phyloP scores from a whole-genome alignment of 805 yeast species.

The Starmerella sp. region DNA sequence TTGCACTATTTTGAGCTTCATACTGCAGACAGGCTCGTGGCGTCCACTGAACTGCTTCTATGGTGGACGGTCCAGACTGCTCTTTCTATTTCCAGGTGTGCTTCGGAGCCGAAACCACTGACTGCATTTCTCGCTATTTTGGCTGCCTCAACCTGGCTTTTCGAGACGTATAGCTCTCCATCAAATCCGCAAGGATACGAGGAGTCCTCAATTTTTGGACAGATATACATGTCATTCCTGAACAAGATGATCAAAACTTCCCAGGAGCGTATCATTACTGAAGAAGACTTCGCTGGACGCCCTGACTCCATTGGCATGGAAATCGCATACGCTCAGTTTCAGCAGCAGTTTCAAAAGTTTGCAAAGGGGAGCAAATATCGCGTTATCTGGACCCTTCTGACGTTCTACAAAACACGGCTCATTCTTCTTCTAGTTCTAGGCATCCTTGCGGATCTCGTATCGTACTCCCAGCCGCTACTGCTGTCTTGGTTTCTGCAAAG shows the following conservation, averaged over 20 bases:
- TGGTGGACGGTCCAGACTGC: background rate
- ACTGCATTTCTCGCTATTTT: background rate
- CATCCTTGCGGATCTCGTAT: constrained; percentile 7
- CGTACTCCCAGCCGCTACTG: constrained; percentile 15
- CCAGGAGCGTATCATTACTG: constrained; percentile 2
- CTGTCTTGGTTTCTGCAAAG: constrained; percentile 13
- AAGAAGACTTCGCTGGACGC: constrained; percentile 12
- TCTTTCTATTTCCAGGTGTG: background rate
- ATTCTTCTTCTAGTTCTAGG: background rate
- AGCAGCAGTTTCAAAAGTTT: background rate
- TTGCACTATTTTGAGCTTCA: constrained; percentile 1
- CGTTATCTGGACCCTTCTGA: constrained; percentile 7
- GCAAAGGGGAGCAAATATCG: background rate
- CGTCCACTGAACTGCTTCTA: constrained; percentile 3
- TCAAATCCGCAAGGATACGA: constrained; percentile 6
- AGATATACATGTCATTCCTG: constrained; percentile 7
- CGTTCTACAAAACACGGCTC: background rate
- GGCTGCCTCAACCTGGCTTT: background rate
- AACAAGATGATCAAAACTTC: constrained; percentile 8
- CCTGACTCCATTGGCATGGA: constrained; percentile 9
- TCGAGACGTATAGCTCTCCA: constrained; percentile 2
- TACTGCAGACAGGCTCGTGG: background rate
- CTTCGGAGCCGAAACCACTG: background rate
- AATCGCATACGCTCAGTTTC: background rate
- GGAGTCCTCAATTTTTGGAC: constrained; percentile 13